Percentiles rank a stretch among this genome's conserved stretches.
These are phyloP conservation scores for Pestalotiopsis sp. DNA, from an alignment of 2,329 filamentous ascomycete genomes.

Conservation along the genomic window DNA sequence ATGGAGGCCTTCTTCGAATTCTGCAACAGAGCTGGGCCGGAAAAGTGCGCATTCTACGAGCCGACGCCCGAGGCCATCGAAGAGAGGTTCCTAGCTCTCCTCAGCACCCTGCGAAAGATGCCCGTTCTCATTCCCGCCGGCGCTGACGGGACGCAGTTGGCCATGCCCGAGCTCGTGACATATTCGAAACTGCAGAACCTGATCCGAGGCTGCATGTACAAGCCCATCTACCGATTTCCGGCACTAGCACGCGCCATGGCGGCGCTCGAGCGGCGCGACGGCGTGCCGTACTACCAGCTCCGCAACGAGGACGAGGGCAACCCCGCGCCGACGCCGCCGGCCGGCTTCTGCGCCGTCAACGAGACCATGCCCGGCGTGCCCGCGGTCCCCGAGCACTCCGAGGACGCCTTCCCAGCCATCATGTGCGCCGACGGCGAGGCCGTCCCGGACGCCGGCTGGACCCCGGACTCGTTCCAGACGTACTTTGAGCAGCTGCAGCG, in stretches of 20 bases:
- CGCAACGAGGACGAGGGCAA: slow-evolving; percentile 7
- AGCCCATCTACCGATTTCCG: slow-evolving; percentile 41
- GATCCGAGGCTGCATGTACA: slow-evolving; percentile 43
- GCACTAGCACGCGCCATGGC: slow-evolving; percentile 43
- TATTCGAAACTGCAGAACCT: slow-evolving; percentile 47
- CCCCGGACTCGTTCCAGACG: slow-evolving; percentile 26
- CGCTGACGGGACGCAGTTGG: slow-evolving; percentile 27
- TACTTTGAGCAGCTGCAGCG: slow-evolving; percentile 24
- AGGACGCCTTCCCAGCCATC: slow-evolving; percentile 45
- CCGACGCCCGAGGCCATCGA: slow-evolving; percentile 37
- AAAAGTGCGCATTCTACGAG: slow-evolving; percentile 45
- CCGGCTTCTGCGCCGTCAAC: slow-evolving; percentile 30
- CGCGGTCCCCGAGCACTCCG: slow-evolving; percentile 31
- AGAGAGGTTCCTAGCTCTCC: slow-evolving; percentile 37
- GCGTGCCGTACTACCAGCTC: slow-evolving; percentile 40
- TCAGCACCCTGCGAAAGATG: slow-evolving; percentile 38
- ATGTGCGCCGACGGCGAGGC: slow-evolving; percentile 42
- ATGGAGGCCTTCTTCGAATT: slow-evolving; percentile 51
- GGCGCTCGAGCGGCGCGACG: slow-evolving; percentile 44
- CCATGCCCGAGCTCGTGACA: slow-evolving; percentile 49
- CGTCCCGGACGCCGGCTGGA: neutral
- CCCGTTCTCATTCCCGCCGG: slow-evolving; percentile 43
- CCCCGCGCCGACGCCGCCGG: neutral
- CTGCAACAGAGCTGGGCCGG: slow-evolving; percentile 53
- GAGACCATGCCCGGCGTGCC: slow-evolving; percentile 32